Conservation (phyloP, 1,284 basidiomycete species). For the Ceratobasidium sp. region DNA sequence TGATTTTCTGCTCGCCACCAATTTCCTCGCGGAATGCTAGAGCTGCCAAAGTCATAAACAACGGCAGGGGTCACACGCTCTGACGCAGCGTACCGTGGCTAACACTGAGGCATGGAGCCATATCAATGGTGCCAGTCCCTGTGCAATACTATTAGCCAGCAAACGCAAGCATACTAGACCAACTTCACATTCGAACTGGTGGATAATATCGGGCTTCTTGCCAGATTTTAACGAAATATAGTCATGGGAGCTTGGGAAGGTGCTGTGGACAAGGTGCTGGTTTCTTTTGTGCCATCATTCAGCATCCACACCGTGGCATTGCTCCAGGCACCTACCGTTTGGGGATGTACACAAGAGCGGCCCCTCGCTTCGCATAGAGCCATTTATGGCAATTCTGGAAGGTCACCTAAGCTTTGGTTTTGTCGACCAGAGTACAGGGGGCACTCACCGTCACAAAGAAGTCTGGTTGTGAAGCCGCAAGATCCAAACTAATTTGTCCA, state of each 20-base stretch:
- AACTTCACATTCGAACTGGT: constrained; percentile 65
- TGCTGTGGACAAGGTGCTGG: constrained; percentile 74
- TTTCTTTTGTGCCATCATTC: constrained; percentile 59
- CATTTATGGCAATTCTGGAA: constrained; percentile 83
- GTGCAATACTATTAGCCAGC: neutral
- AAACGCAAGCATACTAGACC: constrained; percentile 42
- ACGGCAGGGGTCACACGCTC: constrained; percentile 41
- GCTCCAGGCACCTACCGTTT: constrained; percentile 59
- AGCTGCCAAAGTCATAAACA: constrained; percentile 56
- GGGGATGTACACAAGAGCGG: constrained; percentile 79
- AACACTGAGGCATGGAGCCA: constrained; percentile 62
- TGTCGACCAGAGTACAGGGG: neutral
- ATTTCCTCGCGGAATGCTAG: constrained; percentile 79
- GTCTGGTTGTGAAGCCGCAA: constrained; percentile 68
- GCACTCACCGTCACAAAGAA: constrained; percentile 75
- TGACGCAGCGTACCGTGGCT: constrained; percentile 56
- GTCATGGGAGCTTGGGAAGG: constrained; percentile 72
- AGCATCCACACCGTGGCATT: constrained; percentile 1
- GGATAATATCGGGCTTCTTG: constrained; percentile 57
- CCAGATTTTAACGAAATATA: constrained; percentile 58
- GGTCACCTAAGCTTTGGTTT: neutral
- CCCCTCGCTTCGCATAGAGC: constrained; percentile 74
- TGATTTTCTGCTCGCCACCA: constrained; percentile 83
- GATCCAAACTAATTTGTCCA: constrained; percentile 63
- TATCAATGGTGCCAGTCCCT: constrained; percentile 79